phyloP scores from a whole-genome alignment of 371 early-diverging fungal species.

The Haplosporangium sp. region DNA sequence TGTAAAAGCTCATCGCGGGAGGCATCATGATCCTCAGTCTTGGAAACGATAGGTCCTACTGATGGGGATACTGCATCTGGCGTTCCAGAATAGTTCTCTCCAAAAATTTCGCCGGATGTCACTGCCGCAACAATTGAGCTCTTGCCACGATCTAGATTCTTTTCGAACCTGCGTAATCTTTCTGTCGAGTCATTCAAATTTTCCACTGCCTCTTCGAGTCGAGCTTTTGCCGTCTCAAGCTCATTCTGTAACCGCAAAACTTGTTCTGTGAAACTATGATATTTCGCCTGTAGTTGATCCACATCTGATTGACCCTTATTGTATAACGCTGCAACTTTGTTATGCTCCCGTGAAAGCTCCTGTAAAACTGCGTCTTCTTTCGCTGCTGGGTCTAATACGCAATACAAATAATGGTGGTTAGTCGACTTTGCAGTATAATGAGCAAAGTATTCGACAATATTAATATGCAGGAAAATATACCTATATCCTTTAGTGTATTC shows the following conservation, averaged over 20 bases:
- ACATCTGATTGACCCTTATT: slow-evolving; percentile 35
- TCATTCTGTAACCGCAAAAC: slow-evolving; percentile 34
- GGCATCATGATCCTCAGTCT: slow-evolving; percentile 31
- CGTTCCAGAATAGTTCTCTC: slow-evolving; percentile 40
- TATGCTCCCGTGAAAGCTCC: slow-evolving; percentile 32
- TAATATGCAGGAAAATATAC: slow-evolving; percentile 2
- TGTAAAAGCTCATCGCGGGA: slow-evolving; percentile 57
- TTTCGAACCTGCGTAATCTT: slow-evolving; percentile 31
- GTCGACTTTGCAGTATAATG: not conserved
- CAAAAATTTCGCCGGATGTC: slow-evolving; percentile 49
- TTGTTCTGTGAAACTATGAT: slow-evolving; percentile 43
- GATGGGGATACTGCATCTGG: slow-evolving; percentile 26
- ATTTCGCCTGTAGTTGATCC: slow-evolving; percentile 41
- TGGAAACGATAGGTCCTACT: slow-evolving; percentile 20
- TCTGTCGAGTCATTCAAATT: slow-evolving; percentile 40
- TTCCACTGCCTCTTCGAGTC: slow-evolving; percentile 42
- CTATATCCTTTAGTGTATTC: slow-evolving; percentile 26
- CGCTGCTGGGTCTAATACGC: slow-evolving; percentile 25
- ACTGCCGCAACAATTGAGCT: slow-evolving; percentile 45
- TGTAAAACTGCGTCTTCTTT: slow-evolving; percentile 29
- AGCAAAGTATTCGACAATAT: not conserved
- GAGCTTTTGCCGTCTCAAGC: slow-evolving; percentile 33
- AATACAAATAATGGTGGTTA: not conserved
- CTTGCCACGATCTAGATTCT: slow-evolving; percentile 36
- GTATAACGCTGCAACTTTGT: slow-evolving; percentile 26